phyloP scores from a whole-genome alignment of 345 rosid genomes.

The Salix brachista region DNA sequence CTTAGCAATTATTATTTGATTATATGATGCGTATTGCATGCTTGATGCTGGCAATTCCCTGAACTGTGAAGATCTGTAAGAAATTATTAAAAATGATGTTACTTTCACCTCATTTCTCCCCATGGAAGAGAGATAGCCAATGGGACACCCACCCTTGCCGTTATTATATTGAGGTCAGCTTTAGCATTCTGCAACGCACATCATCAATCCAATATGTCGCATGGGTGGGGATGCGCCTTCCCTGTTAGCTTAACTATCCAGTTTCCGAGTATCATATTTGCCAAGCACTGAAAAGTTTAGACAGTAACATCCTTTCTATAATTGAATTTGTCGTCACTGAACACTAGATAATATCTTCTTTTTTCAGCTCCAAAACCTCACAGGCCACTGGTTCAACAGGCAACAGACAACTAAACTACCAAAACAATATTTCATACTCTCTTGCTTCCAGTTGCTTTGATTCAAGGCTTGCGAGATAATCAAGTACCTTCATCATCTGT shows the following conservation, averaged over 20 bases:
- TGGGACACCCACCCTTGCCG: too few species aligned
- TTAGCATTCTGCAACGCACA: neutral
- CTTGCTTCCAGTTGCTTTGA: neutral
- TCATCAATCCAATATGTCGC: neutral
- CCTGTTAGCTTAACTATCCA: neutral
- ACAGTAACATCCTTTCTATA: neutral
- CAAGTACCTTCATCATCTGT: neutral
- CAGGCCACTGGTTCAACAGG: constrained; percentile 12
- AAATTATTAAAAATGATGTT: neutral
- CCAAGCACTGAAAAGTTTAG: neutral
- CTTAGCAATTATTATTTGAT: neutral
- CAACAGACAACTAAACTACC: neutral
- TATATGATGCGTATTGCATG: neutral
- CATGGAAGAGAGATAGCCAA: too few species aligned
- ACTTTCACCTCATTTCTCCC: neutral
- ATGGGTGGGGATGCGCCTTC: neutral
- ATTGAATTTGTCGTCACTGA: neutral
- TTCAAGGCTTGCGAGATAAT: neutral
- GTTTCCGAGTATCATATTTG: neutral
- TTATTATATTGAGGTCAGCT: neutral
- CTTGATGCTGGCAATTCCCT: neutral
- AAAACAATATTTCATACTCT: neutral
- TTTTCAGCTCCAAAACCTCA: constrained; percentile 17
- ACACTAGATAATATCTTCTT: neutral
- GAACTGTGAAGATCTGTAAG: neutral